phyloP scores from a whole-genome alignment of 1,284 basidiomycete species.

The Moniliophthora roreri region DNA sequence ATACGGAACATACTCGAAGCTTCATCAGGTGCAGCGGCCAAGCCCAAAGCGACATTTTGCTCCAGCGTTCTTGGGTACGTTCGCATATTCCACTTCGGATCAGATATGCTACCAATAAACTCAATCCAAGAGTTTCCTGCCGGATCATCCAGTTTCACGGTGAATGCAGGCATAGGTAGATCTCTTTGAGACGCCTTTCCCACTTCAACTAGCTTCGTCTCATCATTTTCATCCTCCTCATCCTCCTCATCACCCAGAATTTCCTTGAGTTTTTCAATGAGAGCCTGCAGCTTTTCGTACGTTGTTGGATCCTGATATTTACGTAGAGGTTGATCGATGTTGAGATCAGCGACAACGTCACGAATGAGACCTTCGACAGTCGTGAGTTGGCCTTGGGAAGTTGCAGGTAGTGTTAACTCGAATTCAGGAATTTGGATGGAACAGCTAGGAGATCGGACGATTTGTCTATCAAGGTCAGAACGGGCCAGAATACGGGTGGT shows the following conservation, averaged over 20 bases:
- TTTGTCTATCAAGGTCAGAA: slow-evolving; percentile 87
- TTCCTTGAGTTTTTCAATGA: slow-evolving; percentile 69
- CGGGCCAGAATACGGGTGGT: slow-evolving; percentile 79
- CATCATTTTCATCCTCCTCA: slow-evolving; percentile 36
- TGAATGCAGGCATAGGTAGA: slow-evolving; percentile 72
- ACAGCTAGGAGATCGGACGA: slow-evolving; percentile 89
- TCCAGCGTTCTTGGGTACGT: slow-evolving; percentile 83
- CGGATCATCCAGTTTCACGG: slow-evolving; percentile 89
- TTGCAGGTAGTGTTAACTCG: slow-evolving; percentile 88
- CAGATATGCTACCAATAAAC: slow-evolving; percentile 75
- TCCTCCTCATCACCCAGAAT: slow-evolving; percentile 72
- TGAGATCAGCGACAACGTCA: slow-evolving; percentile 84
- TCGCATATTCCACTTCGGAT: slow-evolving; percentile 93
- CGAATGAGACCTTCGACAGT: slow-evolving; percentile 93
- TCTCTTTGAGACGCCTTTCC: slow-evolving; percentile 40
- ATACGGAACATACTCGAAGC: slow-evolving; percentile 14
- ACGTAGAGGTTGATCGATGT: slow-evolving; percentile 84
- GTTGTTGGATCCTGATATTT: slow-evolving; percentile 80
- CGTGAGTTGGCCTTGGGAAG: slow-evolving; percentile 88
- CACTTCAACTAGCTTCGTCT: slow-evolving; percentile 20
- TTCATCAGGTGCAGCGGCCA: slow-evolving; percentile 53
- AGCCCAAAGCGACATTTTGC: slow-evolving; percentile 84
- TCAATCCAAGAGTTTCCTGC: slow-evolving; percentile 95
- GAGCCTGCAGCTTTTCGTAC: slow-evolving; percentile 76
- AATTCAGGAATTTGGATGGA: slow-evolving; percentile 87